Evolutionary conservation across 495 filamentous ascomycete species (phyloP).

Genomic region (Neurospora pannonica): DNA sequence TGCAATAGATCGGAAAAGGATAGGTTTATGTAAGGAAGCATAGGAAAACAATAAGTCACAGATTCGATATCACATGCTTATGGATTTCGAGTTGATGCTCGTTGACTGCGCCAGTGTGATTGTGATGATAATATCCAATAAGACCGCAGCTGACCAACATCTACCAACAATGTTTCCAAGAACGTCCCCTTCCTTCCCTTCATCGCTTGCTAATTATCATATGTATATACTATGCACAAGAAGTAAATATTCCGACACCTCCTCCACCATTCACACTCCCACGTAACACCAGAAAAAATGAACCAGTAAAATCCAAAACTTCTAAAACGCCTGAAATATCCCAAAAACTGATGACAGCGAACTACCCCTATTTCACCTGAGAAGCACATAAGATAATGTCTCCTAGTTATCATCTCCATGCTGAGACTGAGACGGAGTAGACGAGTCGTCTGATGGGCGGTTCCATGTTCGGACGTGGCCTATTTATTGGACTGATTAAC

Average conservation of each 20-base stretch:
- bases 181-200: background rate
- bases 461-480: constrained; percentile 87
- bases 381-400: background rate
- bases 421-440: background rate
- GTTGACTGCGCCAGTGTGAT: background rate
- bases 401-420: background rate
- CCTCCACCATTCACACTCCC: too few relatives aligned
- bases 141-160: background rate
- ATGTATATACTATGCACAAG: background rate
- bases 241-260: background rate
- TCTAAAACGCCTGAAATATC: background rate
- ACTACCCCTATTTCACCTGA: background rate
- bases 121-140: background rate
- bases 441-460: constrained; percentile 45
- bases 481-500: constrained; percentile 21
- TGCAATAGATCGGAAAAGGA: background rate
- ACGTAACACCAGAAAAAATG: background rate
- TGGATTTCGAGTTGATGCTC: too few relatives aligned
- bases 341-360: background rate
- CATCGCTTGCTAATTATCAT: background rate
- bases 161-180: background rate
- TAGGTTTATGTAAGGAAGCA: too few relatives aligned
- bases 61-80: too few relatives aligned
- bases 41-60: background rate
- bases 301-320: background rate